Base-by-base conservation (phyloP, 768 basidiomycete species). In the Tremella yokohamensis region DNA sequence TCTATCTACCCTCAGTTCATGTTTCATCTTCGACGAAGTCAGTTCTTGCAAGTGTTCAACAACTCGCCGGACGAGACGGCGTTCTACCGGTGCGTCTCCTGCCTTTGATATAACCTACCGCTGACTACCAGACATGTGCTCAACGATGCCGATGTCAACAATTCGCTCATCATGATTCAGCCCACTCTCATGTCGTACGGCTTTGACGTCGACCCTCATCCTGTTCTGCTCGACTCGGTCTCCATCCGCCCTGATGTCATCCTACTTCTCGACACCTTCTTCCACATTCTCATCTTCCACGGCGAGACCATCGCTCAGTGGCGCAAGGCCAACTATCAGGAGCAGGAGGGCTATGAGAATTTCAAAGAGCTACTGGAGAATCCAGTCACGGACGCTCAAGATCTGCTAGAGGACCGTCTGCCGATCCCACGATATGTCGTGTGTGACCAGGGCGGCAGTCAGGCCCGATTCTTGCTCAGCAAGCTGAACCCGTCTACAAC, bases 241-340 rank as follows among this genome's bases (percentile, higher is more conserved):
- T 98, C 94, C 49, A 97, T 98, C 79, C 92, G 94, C 77, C 88
- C 89, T 44, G 96, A 98, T 70, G 90, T 93, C 61, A 86, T 99
- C 71, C 85, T 99, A 26, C 84, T 99, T 9, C 86, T 99, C 54
- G 96, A 99, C 72, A 98, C 94, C 1, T 99, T 94, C 84, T 98
- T 99, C 90, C 94, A 99, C 75, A 96, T 98, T 66, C 87, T 98
- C 69, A 98, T 99, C 77, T 98, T 96, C 87, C 96, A 99, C 74
- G 96, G 96, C 19, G 90, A 94, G 76, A 89, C 90, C 19, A 83
- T 99, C 49, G 93, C 96, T 0, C 88, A 92, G 75, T 99, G 96
- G 96, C 84, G 94, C 51, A 98, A 98, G 78, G 89, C 90, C 11
- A 93, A 92, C 0, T 99, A 98, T 72, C 96, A 98, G 71, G 93